Conservation (phyloP, 148 eudicot genomes). For the Agrostemma githago region DNA sequence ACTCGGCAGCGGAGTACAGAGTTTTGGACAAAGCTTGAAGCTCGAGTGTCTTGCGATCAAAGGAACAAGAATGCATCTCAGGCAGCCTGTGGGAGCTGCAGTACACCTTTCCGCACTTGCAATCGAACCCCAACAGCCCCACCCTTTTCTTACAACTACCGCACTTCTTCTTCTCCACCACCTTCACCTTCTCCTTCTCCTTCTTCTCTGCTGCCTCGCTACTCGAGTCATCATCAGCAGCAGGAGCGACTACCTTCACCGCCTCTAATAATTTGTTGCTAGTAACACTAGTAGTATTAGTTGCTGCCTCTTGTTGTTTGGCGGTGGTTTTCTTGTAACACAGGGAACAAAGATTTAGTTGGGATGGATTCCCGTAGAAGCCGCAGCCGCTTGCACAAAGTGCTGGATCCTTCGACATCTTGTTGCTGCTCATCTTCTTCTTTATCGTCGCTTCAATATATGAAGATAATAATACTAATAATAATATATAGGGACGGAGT, state of each 20-base stretch:
- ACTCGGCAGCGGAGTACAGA: conserved; percentile 26
- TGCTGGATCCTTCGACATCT: neutral
- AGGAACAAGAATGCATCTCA: conserved; percentile 42
- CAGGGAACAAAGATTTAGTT: conserved; percentile 36
- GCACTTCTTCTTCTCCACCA: conserved; percentile 30
- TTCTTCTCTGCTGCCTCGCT: too few species aligned
- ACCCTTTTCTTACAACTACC: conserved; percentile 41
- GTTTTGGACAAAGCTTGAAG: conserved; percentile 37
- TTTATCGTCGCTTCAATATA: too few species aligned
- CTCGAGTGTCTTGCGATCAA: conserved; percentile 36
- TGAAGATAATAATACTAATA: too few species aligned
- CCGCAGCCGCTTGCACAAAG: conserved; percentile 49
- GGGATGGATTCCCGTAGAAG: conserved; percentile 40
- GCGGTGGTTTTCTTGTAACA: conserved; percentile 36
- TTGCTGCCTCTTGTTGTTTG: neutral
- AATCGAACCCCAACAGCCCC: conserved; percentile 48
- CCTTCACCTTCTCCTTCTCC: neutral
- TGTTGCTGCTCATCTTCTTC: neutral
- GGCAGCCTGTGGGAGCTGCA: conserved; percentile 55
- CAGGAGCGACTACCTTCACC: neutral
- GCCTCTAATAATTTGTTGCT: neutral
- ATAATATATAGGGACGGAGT: too few species aligned
- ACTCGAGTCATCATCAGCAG: too few species aligned
- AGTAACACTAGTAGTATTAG: neutral
- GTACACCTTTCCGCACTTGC: conserved; percentile 44